These are phyloP conservation scores for Salvia sclarea DNA, from an alignment of 305 asterid genomes.

Conservation along the genomic window DNA sequence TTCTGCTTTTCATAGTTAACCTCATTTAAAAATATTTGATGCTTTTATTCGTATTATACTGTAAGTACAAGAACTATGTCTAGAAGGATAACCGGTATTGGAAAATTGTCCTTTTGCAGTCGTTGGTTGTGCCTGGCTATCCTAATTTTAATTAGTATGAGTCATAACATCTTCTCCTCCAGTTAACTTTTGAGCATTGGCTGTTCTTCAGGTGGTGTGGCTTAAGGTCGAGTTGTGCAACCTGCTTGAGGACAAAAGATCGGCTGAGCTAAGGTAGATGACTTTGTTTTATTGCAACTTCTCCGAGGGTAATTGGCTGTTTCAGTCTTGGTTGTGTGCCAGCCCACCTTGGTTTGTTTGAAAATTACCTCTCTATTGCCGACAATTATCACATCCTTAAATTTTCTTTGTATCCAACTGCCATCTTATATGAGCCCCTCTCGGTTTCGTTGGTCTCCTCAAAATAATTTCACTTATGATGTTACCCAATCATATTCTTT, in stretches of 20 bases:
- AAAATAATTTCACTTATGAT: slow-evolving; percentile 8
- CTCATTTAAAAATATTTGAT: too few species aligned
- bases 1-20: too few species aligned
- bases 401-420: neutral
- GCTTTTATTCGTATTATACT: too few species aligned
- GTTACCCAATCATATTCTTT: neutral
- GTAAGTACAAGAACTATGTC: too few species aligned
- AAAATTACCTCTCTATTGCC: neutral
- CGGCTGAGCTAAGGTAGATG: slow-evolving; percentile 73
- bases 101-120: too few species aligned
- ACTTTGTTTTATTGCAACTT: slow-evolving; percentile 13
- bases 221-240: slow-evolving; percentile 84
- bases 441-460: neutral
- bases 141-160: neutral
- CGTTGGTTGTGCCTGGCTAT: neutral
- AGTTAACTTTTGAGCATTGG: slow-evolving; percentile 19
- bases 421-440: neutral
- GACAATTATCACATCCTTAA: neutral
- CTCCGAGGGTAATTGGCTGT: neutral
- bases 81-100: too few species aligned
- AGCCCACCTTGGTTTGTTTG: neutral
- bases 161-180: neutral
- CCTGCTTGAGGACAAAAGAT: slow-evolving; percentile 78
- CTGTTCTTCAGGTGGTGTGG: slow-evolving; percentile 62
- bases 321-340: slow-evolving; percentile 3